A percentile compares a stretch with the other conserved stretches of the same genome.
These are phyloP conservation scores for Trichocladium antarcticum DNA, from an alignment of 495 filamentous ascomycete genomes.

Conservation along the genomic window DNA sequence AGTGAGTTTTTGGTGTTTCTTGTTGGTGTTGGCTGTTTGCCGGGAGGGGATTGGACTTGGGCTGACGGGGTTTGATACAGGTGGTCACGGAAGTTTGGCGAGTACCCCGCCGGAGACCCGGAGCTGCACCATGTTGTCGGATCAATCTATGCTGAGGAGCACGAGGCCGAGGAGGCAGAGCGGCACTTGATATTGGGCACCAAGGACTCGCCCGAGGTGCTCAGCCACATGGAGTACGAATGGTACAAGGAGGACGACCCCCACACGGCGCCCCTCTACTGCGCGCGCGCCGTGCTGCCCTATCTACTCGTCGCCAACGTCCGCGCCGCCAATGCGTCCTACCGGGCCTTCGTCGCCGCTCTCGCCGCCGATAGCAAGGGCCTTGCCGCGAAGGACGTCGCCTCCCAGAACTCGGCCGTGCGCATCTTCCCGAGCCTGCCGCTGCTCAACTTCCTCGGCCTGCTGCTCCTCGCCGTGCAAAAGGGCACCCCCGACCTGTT, in stretches of 20 bases:
- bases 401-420: slow-evolving; percentile 59
- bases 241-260: slow-evolving; percentile 88
- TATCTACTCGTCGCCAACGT: slow-evolving; percentile 87
- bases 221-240: slow-evolving; percentile 74
- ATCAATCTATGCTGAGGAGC: slow-evolving; percentile 77
- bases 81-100: slow-evolving; percentile 77
- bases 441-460: slow-evolving; percentile 80
- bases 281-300: slow-evolving; percentile 78
- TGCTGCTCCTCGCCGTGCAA: slow-evolving; percentile 75
- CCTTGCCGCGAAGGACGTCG: slow-evolving; percentile 70
- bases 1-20: slow-evolving; percentile 36
- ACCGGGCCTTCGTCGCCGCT: slow-evolving; percentile 66
- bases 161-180: slow-evolving; percentile 86
- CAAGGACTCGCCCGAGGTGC: slow-evolving; percentile 68
- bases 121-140: slow-evolving; percentile 92
- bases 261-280: slow-evolving; percentile 81
- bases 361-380: slow-evolving; percentile 55
- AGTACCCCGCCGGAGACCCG: slow-evolving; percentile 84
- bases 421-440: slow-evolving; percentile 80
- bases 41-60: not conserved
- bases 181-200: slow-evolving; percentile 82
- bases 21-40: not conserved
- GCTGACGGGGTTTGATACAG: slow-evolving; percentile 26
- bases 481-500: slow-evolving; percentile 71
- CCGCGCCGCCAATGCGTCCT: slow-evolving; percentile 71